Base-by-base conservation (phyloP, 1,284 basidiomycete genomes). In the Calocybe gambosa region DNA sequence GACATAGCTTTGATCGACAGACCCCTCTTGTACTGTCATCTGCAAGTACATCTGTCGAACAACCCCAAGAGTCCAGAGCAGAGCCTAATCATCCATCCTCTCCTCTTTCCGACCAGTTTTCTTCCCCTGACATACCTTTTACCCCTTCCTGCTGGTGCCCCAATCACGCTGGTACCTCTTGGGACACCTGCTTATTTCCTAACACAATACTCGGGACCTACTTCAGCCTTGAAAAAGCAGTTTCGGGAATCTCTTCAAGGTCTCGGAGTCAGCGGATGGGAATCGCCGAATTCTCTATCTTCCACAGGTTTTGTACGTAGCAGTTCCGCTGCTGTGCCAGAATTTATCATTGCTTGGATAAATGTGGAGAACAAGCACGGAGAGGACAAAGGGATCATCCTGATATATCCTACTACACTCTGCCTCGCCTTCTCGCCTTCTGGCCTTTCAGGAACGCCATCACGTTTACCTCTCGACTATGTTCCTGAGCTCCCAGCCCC, bases 181-280 rank as follows among this genome's bases (percentile, higher is more conserved):
- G 81, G 76, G 18, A 79, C 75, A 1, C 85, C 86, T 4, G 86
- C 86, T 1, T 87, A 82, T 60, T 85, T 76, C 53, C 67, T 88
- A 26, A 72, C 77, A 13, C 65, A 67, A 9, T 88, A 87, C 57
- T 66, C 68, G 7, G 85, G 85, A 13, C 79, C 85, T 12, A 75
- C 77, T 1, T 69, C 76, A 8, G 74, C 73, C 2, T 66, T 89
- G n/a, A 70, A 73, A 2, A 66, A 68, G 15, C 81, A 83, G 53
- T 89, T 89, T 46, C 68, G 75, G 20, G 69, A 75, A 10, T 76
- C 78, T 5, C 69, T 88, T 0, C 50, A 64, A 9, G 85, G 84
- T 0, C 65, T 80, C 10, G 85, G 84, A 20, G 74, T 68, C 0
- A 73, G 74, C 9, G 61, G 71, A 31, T 80, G 79, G 77, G 69